A percentile compares a stretch with the other conserved stretches of the same genome.
Evolutionary conservation across 352 stramenopile species (phyloP).

Genomic region (Phytophthora quininea): DNA sequence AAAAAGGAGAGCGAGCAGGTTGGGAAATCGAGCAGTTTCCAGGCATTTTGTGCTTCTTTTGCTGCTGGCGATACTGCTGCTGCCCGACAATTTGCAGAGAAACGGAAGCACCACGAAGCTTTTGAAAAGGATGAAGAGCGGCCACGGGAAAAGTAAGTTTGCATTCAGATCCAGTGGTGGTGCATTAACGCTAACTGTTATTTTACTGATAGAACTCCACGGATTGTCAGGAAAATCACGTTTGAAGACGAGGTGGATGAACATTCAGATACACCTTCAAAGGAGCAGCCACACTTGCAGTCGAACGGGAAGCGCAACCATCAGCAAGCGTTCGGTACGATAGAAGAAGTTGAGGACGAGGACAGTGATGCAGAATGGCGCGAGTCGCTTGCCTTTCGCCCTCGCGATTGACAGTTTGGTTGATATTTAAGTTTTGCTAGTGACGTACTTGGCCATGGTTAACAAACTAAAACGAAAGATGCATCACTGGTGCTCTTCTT

Average conservation of each 20-base stretch:
- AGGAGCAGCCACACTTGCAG: constrained; percentile 3
- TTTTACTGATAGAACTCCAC: constrained; percentile 33
- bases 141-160: constrained; percentile 31
- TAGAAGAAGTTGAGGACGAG: constrained; percentile 32
- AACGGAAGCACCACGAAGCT: constrained; percentile 33
- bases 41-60: constrained; percentile 44
- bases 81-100: constrained; percentile 22
- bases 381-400: constrained; percentile 34
- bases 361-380: constrained; percentile 39
- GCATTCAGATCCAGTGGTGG: too few relatives aligned
- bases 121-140: constrained; percentile 24
- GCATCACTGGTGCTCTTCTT: constrained; percentile 73
- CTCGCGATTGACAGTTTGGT: constrained; percentile 6
- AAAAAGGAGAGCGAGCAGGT: neutral
- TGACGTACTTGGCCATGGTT: neutral
- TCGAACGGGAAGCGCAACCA: constrained; percentile 34
- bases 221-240: constrained; percentile 38
- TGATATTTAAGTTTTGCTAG: constrained; percentile 15
- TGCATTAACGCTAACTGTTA: constrained; percentile 9
- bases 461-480: neutral
- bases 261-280: constrained; percentile 16
- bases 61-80: constrained; percentile 27
- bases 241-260: constrained; percentile 35
- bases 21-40: constrained; percentile 25
- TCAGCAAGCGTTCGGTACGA: constrained; percentile 32